phyloP scores from a whole-genome alignment of 2,329 filamentous ascomycete genomes.

The Talaromyces piceae region DNA sequence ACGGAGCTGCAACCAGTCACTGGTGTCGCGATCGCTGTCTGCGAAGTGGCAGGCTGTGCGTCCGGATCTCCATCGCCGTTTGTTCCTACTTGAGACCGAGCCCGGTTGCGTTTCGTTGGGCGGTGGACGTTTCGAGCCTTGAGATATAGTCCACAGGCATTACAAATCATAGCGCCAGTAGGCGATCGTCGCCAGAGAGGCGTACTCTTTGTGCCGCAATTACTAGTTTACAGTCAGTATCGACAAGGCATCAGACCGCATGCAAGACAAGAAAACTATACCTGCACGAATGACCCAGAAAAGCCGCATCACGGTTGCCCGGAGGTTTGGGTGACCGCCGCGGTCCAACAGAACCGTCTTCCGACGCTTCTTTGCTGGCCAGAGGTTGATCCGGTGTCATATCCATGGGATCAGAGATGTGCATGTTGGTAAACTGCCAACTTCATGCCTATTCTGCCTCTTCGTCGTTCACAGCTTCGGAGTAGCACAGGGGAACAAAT shows the following conservation, averaged over 20 bases:
- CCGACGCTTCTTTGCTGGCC: conserved; percentile 14
- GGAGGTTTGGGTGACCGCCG: conserved; percentile 28
- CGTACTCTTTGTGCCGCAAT: conserved; percentile 89
- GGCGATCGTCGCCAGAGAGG: conserved; percentile 92
- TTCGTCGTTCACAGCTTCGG: background rate
- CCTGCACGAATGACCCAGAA: conserved; percentile 37
- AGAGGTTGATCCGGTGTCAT: conserved; percentile 14
- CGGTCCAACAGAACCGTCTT: conserved; percentile 14
- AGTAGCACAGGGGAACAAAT: background rate
- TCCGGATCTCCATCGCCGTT: conserved; percentile 18
- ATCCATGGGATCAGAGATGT: conserved; percentile 13
- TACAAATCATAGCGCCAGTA: conserved; percentile 90
- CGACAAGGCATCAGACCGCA: background rate
- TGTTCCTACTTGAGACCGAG: conserved; percentile 41
- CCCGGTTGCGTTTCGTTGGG: conserved; percentile 80
- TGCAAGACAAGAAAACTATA: conserved; percentile 18
- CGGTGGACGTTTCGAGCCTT: conserved; percentile 89
- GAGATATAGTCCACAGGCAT: conserved; percentile 89
- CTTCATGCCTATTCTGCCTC: conserved; percentile 11
- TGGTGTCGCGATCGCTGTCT: conserved; percentile 19
- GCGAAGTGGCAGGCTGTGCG: conserved; percentile 20
- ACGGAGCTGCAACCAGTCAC: conserved; percentile 38
- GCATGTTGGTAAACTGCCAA: conserved; percentile 14
- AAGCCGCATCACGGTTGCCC: conserved; percentile 27
- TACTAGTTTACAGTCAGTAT: conserved; percentile 48